Evolutionary conservation across 129 eudicot genomes (phyloP).

Genomic region (Pseudognaphalium luteoalbum): DNA sequence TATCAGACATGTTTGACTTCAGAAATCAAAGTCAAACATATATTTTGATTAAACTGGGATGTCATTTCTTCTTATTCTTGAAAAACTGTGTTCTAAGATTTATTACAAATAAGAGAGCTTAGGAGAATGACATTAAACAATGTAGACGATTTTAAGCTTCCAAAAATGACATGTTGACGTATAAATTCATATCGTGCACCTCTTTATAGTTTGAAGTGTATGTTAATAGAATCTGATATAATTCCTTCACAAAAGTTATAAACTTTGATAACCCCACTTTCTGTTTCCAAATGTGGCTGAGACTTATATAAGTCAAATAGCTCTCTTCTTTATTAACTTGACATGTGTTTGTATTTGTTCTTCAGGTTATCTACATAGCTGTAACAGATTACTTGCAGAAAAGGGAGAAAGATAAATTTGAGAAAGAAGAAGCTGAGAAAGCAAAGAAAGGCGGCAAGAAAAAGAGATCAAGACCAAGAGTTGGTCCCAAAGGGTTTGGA

Average conservation of each 20-base stretch:
- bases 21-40: no score
- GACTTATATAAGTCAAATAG: background rate
- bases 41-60: background rate
- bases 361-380: conserved; percentile 77
- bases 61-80: background rate
- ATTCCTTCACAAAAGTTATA: background rate
- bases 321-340: background rate
- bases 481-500: conserved; percentile 65
- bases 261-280: background rate
- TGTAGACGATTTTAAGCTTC: background rate
- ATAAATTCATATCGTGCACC: background rate
- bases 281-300: background rate
- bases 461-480: conserved; percentile 44
- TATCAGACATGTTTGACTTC: no score
- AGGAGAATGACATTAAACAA: background rate
- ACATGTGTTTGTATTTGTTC: conserved; percentile 12
- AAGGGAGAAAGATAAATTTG: conserved; percentile 69
- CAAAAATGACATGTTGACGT: background rate
- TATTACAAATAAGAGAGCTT: background rate
- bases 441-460: conserved; percentile 62
- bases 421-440: conserved; percentile 68
- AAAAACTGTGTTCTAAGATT: background rate
- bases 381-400: conserved; percentile 78
- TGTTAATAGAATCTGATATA: background rate
- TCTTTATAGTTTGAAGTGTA: no score